phyloP scores from a whole-genome alignment of 805 yeast genomes.

The Hanseniaspora vineae region DNA sequence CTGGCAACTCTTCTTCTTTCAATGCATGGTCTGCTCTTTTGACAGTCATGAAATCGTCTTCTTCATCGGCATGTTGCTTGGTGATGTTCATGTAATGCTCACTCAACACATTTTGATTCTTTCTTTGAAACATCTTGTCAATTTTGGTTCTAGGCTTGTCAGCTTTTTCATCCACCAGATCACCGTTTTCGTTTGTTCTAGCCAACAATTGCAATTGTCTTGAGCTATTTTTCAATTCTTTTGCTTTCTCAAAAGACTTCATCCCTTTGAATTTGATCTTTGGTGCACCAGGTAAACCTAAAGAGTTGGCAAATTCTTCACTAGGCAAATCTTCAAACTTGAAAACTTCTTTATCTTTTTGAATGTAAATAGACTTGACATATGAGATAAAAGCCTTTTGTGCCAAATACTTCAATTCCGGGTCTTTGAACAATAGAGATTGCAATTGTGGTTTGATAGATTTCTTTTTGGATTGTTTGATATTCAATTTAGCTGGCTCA shows the following conservation, averaged over 20 bases:
- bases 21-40: slow-evolving; percentile 68
- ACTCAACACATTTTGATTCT: slow-evolving; percentile 82
- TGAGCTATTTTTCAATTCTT: slow-evolving; percentile 71
- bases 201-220: slow-evolving; percentile 50
- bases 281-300: slow-evolving; percentile 96
- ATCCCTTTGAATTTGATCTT: slow-evolving; percentile 60
- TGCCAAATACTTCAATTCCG: slow-evolving; percentile 83
- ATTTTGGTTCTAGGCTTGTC: slow-evolving; percentile 57
- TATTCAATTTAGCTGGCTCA: slow-evolving; percentile 57
- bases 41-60: slow-evolving; percentile 67
- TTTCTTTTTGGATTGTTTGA: slow-evolving; percentile 58
- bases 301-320: slow-evolving; percentile 73
- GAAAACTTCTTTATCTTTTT: slow-evolving; percentile 78
- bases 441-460: slow-evolving; percentile 76
- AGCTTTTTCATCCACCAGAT: slow-evolving; percentile 24
- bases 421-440: slow-evolving; percentile 80
- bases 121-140: slow-evolving; percentile 91
- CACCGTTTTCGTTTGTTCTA: slow-evolving; percentile 55
- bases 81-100: slow-evolving; percentile 77
- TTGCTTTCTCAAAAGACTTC: slow-evolving; percentile 31
- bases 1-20: slow-evolving; percentile 51
- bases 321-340: slow-evolving; percentile 62
- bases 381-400: slow-evolving; percentile 94
- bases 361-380: slow-evolving; percentile 70
- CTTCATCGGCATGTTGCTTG: slow-evolving; percentile 30